These are phyloP conservation scores for Papiliotrema fonsecae DNA, from an alignment of 1,284 basidiomycete genomes.

Conservation along the genomic window DNA sequence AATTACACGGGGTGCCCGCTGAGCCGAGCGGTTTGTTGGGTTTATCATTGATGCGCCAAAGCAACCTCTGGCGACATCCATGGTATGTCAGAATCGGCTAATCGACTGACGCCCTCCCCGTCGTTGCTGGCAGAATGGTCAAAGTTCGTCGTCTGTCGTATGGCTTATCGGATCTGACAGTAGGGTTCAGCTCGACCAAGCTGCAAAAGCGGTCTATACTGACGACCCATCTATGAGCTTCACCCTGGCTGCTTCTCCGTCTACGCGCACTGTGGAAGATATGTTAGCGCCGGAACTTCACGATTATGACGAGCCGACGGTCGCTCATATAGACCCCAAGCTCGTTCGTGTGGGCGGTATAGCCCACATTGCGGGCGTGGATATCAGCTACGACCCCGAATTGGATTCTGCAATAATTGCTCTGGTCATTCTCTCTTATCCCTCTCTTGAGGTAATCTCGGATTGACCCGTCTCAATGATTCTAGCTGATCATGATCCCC, in stretches of 20 bases:
- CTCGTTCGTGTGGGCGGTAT: background rate
- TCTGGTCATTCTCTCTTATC: slow-evolving; percentile 2
- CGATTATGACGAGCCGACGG: background rate
- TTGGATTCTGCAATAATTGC: background rate
- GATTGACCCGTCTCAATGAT: background rate
- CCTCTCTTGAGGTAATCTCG: background rate
- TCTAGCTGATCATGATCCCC: background rate
- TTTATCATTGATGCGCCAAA: no score
- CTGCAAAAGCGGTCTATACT: background rate
- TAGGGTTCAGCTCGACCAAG: background rate
- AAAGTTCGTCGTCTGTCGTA: background rate
- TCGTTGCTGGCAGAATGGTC: background rate
- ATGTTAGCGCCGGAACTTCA: background rate
- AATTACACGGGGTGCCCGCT: no score
- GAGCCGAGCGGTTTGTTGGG: no score
- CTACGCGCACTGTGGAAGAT: background rate
- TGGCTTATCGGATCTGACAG: background rate
- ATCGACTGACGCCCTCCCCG: no score
- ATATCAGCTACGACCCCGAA: slow-evolving; percentile 2
- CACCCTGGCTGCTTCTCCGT: background rate
- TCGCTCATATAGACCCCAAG: background rate
- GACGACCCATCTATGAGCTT: background rate
- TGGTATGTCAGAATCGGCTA: no score
- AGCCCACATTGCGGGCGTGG: slow-evolving; percentile 1
- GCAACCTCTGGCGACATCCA: no score